These are phyloP conservation scores for Mycena citricolor DNA, from an alignment of 1,284 basidiomycete genomes.

Conservation along the genomic window DNA sequence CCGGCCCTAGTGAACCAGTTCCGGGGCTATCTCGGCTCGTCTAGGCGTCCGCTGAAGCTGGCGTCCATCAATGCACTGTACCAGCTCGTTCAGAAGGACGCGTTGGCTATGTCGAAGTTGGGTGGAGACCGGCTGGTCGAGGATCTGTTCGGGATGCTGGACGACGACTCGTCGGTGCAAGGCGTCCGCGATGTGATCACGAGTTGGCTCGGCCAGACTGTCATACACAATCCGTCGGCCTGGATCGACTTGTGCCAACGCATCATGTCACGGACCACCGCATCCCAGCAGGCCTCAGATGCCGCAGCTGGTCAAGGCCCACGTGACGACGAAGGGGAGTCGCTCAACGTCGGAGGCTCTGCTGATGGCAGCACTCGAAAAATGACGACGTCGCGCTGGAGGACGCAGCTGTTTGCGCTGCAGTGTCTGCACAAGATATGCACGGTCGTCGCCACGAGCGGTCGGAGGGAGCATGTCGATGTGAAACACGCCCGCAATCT, in stretches of 20 bases:
- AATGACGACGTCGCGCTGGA: conserved; percentile 81
- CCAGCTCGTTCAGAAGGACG: conserved; percentile 96
- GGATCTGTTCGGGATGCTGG: conserved; percentile 92
- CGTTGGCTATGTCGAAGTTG: conserved; percentile 85
- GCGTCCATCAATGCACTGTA: conserved; percentile 95
- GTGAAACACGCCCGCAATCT: conserved; percentile 58
- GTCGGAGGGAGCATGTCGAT: conserved; percentile 82
- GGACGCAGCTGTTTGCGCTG: conserved; percentile 94
- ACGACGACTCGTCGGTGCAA: conserved; percentile 92
- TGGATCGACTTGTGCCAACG: conserved; percentile 98
- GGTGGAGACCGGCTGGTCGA: conserved; percentile 95
- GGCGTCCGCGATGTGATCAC: conserved; percentile 91
- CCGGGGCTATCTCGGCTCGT: conserved; percentile 74
- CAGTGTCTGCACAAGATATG: conserved; percentile 93
- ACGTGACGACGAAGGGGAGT: conserved; percentile 92
- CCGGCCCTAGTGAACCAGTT: conserved; percentile 78
- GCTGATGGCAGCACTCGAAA: conserved; percentile 39
- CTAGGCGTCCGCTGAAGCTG: conserved; percentile 82
- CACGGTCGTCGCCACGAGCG: conserved; percentile 68
- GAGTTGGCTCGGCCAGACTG: conserved; percentile 96
- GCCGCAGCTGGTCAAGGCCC: conserved; percentile 54
- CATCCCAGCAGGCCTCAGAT: conserved; percentile 72
- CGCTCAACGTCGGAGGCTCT: conserved; percentile 63
- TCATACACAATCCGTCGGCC: conserved; percentile 87
- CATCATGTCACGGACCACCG: conserved; percentile 90